Evolutionary conservation across 768 basidiomycete species (phyloP).

Genomic region (Leccinellum rugosiceps): DNA sequence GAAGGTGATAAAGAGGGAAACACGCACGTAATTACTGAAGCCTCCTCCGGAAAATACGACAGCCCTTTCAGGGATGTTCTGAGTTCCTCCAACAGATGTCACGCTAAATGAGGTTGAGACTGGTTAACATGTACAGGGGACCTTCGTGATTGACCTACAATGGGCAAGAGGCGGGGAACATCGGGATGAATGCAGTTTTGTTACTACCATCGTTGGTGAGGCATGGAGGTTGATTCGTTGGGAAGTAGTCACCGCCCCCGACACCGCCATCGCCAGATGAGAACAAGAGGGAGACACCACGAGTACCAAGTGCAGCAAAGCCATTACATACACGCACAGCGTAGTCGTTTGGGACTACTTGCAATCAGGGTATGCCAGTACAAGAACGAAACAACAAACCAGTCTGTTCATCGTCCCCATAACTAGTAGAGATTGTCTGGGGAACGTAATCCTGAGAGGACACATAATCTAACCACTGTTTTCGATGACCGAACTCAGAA

Average conservation of each 20-base stretch:
- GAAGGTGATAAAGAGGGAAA: not conserved
- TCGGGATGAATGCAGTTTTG: slow-evolving; percentile 48
- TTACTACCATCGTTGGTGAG: slow-evolving; percentile 58
- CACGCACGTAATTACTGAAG: slow-evolving; percentile 62
- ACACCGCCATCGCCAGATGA: slow-evolving; percentile 69
- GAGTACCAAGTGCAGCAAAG: slow-evolving; percentile 66
- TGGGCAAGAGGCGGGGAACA: slow-evolving; percentile 62
- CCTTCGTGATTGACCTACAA: slow-evolving; percentile 34
- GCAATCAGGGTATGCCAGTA: not conserved
- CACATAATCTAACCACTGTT: slow-evolving; percentile 63
- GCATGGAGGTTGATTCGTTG: slow-evolving; percentile 47
- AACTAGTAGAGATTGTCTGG: slow-evolving; percentile 67
- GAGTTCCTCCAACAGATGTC: slow-evolving; percentile 70
- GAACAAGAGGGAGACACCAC: slow-evolving; percentile 64
- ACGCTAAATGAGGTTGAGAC: slow-evolving; percentile 40
- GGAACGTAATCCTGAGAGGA: slow-evolving; percentile 45
- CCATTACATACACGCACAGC: slow-evolving; percentile 55
- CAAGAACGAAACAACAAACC: slow-evolving; percentile 31
- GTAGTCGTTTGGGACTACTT: slow-evolving; percentile 52
- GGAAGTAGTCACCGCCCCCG: slow-evolving; percentile 54
- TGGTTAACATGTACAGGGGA: too few relatives aligned
- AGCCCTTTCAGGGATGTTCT: slow-evolving; percentile 54
- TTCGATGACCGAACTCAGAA: slow-evolving; percentile 1
- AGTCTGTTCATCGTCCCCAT: slow-evolving; percentile 71
- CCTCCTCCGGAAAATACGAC: slow-evolving; percentile 68